phyloP scores from a whole-genome alignment of 805 yeast genomes.

The Kluyveromyces starmeri region DNA sequence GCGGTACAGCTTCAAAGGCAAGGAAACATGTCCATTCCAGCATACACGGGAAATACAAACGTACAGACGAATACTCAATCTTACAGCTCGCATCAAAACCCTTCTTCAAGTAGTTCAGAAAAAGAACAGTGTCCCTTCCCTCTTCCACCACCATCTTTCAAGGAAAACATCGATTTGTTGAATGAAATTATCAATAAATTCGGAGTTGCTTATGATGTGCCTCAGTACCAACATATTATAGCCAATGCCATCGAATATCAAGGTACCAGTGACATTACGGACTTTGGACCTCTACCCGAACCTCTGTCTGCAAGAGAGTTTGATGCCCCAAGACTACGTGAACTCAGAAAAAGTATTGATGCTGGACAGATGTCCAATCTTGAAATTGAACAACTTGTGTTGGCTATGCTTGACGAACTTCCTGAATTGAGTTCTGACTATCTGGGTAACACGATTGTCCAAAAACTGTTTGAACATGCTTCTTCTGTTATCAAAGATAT shows the following conservation, averaged over 20 bases:
- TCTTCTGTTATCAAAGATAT: conserved; percentile 65
- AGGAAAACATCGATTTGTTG: conserved; percentile 12
- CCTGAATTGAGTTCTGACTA: conserved; percentile 90
- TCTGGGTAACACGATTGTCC: conserved; percentile 91
- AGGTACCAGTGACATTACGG: conserved; percentile 37
- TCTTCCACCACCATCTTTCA: conserved; percentile 26
- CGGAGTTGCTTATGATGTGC: conserved; percentile 16
- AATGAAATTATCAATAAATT: conserved; percentile 18
- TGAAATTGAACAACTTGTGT: conserved; percentile 73
- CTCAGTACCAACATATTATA: conserved; percentile 37
- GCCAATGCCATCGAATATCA: conserved; percentile 35
- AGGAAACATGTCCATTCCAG: conserved; percentile 26
- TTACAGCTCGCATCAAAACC: conserved; percentile 4
- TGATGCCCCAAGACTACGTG: conserved; percentile 84
- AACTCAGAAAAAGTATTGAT: conserved; percentile 69
- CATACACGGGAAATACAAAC: neutral
- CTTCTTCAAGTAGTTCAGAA: conserved; percentile 14
- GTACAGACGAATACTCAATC: conserved; percentile 4
- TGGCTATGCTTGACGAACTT: conserved; percentile 78
- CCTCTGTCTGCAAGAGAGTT: conserved; percentile 57
- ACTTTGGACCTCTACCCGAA: conserved; percentile 71
- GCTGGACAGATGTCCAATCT: conserved; percentile 40
- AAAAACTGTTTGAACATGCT: conserved; percentile 70
- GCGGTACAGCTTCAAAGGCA: conserved; percentile 27
- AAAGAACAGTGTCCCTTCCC: conserved; percentile 30